Evolutionary conservation across 768 basidiomycete species (phyloP).

Genomic region (Leccinum obscurum): DNA sequence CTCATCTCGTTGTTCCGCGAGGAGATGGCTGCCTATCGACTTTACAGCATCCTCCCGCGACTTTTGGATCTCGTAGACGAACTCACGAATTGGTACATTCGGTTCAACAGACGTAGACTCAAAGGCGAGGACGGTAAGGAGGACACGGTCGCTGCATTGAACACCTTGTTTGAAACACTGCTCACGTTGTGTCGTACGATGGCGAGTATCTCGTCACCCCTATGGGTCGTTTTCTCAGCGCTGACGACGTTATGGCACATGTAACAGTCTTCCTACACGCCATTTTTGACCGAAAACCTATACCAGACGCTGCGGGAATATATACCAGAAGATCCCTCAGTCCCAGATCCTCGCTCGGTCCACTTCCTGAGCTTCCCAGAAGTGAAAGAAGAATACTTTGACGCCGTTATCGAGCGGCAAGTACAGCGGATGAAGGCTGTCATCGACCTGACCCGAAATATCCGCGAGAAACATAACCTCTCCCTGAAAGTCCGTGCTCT

Average conservation of each 20-base stretch:
- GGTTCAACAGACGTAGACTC: constrained; percentile 93
- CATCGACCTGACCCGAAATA: constrained; percentile 86
- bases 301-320: constrained; percentile 87
- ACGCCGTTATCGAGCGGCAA: constrained; percentile 89
- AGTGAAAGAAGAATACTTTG: constrained; percentile 93
- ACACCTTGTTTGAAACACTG: constrained; percentile 93
- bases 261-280: constrained; percentile 90
- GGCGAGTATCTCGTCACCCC: constrained; percentile 49
- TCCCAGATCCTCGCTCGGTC: constrained; percentile 83
- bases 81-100: constrained; percentile 99
- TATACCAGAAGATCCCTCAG: constrained; percentile 74
- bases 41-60: constrained; percentile 95
- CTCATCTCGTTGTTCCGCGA: constrained; percentile 87
- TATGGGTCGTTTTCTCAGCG: background rate
- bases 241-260: constrained; percentile 2
- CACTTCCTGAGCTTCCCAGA: constrained; percentile 96
- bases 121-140: constrained; percentile 93
- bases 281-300: constrained; percentile 95
- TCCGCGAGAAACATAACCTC: constrained; percentile 84
- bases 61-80: constrained; percentile 91
- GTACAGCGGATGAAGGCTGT: constrained; percentile 93
- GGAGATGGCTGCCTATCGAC: constrained; percentile 96
- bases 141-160: constrained; percentile 85
- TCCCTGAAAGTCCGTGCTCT: constrained; percentile 76
- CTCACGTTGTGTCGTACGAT: constrained; percentile 94